Conservation (phyloP, 2,329 filamentous ascomycete species). For the Torrubiellomyces zombiae region DNA sequence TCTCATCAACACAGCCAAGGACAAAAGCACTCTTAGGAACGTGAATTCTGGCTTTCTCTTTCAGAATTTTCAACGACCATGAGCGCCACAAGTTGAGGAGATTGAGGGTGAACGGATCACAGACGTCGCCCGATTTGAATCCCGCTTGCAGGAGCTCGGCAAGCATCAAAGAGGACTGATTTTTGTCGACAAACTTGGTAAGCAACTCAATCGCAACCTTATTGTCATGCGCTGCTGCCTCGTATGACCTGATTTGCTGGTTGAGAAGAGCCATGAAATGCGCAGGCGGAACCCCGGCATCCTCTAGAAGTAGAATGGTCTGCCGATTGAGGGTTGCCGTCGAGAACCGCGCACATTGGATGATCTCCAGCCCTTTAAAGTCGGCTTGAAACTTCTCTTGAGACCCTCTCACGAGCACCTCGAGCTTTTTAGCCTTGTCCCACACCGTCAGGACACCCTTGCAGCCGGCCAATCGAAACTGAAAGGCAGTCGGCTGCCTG, state of each 20-base stretch:
- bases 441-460: constrained; percentile 78
- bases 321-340: constrained; percentile 77
- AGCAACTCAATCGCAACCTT: constrained; percentile 50
- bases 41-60: constrained; percentile 78
- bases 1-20: constrained; percentile 81
- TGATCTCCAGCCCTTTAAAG: constrained; percentile 66
- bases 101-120: constrained; percentile 70
- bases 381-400: constrained; percentile 72
- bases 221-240: constrained; percentile 52
- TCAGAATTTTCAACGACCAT: constrained; percentile 78
- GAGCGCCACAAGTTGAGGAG: constrained; percentile 71
- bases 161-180: constrained; percentile 59
- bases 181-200: constrained; percentile 65
- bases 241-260: constrained; percentile 49
- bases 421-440: constrained; percentile 44
- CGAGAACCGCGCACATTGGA: constrained; percentile 61
- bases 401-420: constrained; percentile 66
- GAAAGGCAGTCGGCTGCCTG: constrained; percentile 61
- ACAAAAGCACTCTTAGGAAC: constrained; percentile 75
- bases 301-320: constrained; percentile 69
- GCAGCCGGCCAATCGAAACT: constrained; percentile 82
- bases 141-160: constrained; percentile 63
- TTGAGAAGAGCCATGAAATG: constrained; percentile 54
- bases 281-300: constrained; percentile 51
- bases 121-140: constrained; percentile 45